These are phyloP conservation scores for Pseudoneurospora amorphoporcata DNA, from an alignment of 495 filamentous ascomycete genomes.

Conservation along the genomic window DNA sequence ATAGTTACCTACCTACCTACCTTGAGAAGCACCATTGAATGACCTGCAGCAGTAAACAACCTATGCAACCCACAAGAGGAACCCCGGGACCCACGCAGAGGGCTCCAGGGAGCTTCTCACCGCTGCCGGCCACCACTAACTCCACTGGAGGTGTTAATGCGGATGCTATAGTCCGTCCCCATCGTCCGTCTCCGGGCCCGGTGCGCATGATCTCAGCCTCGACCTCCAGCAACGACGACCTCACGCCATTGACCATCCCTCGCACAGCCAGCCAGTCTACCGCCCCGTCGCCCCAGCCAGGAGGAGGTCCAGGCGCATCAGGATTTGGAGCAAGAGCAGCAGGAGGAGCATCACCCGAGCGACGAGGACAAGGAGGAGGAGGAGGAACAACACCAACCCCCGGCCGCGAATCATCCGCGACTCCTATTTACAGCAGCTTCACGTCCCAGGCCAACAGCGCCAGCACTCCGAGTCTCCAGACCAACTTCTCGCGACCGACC, in stretches of 20 bases:
- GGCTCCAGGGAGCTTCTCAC: constrained; percentile 47
- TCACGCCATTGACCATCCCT: neutral
- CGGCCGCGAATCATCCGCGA: constrained; percentile 18
- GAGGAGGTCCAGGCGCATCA: constrained; percentile 7
- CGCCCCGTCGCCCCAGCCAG: neutral
- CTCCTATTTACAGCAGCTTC: constrained; percentile 27
- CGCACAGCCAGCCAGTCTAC: neutral
- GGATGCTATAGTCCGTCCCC: neutral
- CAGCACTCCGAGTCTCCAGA: constrained; percentile 28
- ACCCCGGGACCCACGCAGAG: constrained; percentile 25
- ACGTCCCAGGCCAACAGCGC: constrained; percentile 13
- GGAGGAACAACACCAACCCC: constrained; percentile 6
- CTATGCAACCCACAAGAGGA: constrained; percentile 37
- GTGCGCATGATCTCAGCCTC: neutral
- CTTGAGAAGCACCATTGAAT: neutral
- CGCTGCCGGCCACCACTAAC: constrained; percentile 25
- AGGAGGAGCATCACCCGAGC: constrained; percentile 36
- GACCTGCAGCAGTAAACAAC: constrained; percentile 16
- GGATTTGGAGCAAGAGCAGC: constrained; percentile 6
- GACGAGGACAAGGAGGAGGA: constrained; percentile 25
- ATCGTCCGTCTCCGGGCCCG: neutral
- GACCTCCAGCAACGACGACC: neutral
- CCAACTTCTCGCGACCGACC: constrained; percentile 45
- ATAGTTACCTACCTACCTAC: too few relatives aligned
- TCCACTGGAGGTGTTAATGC: neutral